Conservation (phyloP, 306 rosid species). For the Gillenia trifoliata region DNA sequence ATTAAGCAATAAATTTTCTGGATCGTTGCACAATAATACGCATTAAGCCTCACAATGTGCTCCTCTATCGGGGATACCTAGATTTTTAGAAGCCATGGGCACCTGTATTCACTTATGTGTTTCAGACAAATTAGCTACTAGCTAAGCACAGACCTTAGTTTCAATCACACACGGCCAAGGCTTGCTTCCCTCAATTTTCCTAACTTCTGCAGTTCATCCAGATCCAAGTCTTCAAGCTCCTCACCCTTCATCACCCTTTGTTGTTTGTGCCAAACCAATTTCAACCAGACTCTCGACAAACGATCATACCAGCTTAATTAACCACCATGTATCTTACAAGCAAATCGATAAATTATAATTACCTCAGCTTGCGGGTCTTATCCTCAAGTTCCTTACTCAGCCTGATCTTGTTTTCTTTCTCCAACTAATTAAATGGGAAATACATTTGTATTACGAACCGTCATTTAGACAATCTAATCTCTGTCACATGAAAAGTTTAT, state of each 20-base stretch:
- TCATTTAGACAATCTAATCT: not conserved
- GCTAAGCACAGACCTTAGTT: constrained; percentile 26
- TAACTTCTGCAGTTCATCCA: constrained; percentile 28
- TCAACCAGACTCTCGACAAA: not conserved
- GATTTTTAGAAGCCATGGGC: no score
- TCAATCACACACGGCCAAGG: constrained; percentile 31
- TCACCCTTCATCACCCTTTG: constrained; percentile 38
- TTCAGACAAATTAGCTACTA: not conserved
- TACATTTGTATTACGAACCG: not conserved
- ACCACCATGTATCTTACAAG: not conserved
- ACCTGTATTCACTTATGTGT: no score
- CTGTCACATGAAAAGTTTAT: not conserved
- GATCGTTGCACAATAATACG: no score
- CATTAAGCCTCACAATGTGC: no score
- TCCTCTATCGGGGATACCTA: no score
- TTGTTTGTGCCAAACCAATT: not conserved
- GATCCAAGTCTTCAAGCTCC: constrained; percentile 30
- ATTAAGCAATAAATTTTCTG: no score
- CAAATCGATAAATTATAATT: not conserved
- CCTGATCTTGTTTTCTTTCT: not conserved
- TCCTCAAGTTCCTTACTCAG: no score
- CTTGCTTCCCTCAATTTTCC: constrained; percentile 28
- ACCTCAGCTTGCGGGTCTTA: constrained; percentile 25
- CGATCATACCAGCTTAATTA: not conserved
- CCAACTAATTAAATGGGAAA: constrained; percentile 13